These are phyloP conservation scores for Aspergillus ostianus DNA, from an alignment of 495 filamentous ascomycete genomes.

Conservation along the genomic window DNA sequence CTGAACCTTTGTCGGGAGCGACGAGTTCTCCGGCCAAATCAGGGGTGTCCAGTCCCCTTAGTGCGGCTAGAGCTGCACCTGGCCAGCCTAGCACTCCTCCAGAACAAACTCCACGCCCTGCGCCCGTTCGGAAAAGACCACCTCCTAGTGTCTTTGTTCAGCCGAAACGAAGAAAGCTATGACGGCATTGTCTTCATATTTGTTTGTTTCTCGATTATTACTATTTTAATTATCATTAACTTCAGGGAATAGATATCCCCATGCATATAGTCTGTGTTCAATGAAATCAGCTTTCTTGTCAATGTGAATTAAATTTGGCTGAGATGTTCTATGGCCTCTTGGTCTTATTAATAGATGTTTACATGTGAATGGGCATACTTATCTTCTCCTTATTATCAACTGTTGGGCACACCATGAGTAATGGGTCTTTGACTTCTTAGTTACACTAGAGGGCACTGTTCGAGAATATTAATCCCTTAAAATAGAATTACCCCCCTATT, in stretches of 20 bases:
- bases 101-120: slow-evolving; percentile 19
- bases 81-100: slow-evolving; percentile 12
- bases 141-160: slow-evolving; percentile 41
- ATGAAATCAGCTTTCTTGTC: neutral
- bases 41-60: slow-evolving; percentile 1
- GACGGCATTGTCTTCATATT: neutral
- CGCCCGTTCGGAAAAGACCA: slow-evolving; percentile 32
- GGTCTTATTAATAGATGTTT: neutral
- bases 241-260: neutral
- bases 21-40: slow-evolving; percentile 1
- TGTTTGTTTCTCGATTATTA: slow-evolving; percentile 9
- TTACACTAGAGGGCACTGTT: no score
- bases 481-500: neutral
- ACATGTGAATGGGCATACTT: neutral
- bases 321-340: no score
- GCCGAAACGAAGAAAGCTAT: slow-evolving; percentile 35
- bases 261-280: neutral
- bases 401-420: no score
- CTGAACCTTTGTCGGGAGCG: neutral
- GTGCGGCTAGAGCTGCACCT: neutral
- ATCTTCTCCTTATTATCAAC: neutral
- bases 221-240: slow-evolving; percentile 1
- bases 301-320: no score
- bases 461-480: neutral
- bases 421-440: no score